phyloP scores from a whole-genome alignment of 2,329 filamentous ascomycete genomes.

The Claviceps spartinae region DNA sequence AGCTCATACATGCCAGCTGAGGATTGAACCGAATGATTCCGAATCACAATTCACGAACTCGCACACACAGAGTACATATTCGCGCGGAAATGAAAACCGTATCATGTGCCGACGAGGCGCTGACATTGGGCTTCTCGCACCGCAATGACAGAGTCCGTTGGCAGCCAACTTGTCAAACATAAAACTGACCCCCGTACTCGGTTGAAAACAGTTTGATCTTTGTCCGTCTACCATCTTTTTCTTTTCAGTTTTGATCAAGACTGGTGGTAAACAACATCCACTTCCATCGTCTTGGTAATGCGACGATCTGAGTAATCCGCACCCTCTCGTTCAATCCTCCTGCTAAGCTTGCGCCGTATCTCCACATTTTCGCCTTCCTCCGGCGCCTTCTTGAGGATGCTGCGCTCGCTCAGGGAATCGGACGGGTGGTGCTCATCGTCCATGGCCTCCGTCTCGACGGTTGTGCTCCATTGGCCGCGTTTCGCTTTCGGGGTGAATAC shows the following conservation, averaged over 20 bases:
- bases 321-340: not conserved
- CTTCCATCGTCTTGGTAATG: constrained; percentile 4
- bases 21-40: no score
- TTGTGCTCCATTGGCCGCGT: constrained; percentile 5
- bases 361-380: constrained; percentile 2
- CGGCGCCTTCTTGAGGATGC: constrained; percentile 1
- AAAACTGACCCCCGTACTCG: no score
- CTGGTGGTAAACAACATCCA: constrained; percentile 2
- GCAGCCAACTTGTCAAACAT: no score
- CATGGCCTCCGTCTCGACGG: constrained; percentile 1
- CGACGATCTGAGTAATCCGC: not conserved
- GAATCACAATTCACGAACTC: no score
- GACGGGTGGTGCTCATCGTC: not conserved
- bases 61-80: no score
- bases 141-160: no score
- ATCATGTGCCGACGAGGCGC: no score
- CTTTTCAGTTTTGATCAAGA: not conserved
- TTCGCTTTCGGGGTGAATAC: not conserved
- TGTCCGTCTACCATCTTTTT: not conserved
- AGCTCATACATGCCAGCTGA: no score
- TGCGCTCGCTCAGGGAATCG: constrained; percentile 1
- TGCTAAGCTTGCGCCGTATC: not conserved
- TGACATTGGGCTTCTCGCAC: no score
- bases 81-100: no score
- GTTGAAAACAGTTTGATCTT: no score